Evolutionary conservation across 495 filamentous ascomycete genomes (phyloP).

Genomic region (Ramalina intermedia): DNA sequence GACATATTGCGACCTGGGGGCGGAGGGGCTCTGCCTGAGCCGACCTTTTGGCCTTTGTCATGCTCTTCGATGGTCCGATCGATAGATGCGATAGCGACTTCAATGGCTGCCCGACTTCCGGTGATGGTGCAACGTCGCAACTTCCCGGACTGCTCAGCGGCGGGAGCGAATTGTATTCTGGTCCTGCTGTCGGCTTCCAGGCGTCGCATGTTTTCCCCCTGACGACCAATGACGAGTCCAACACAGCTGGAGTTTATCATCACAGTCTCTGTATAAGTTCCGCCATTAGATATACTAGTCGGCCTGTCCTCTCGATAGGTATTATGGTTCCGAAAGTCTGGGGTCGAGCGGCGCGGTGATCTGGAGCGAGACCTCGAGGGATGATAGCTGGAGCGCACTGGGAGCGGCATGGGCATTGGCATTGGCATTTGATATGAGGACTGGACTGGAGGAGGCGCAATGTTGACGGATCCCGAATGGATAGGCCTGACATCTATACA

Average conservation of each 20-base stretch:
- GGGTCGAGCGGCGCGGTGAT: slow-evolving; percentile 38
- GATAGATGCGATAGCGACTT: slow-evolving; percentile 58
- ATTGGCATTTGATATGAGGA: slow-evolving; percentile 41
- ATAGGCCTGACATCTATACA: slow-evolving; percentile 53
- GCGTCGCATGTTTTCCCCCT: slow-evolving; percentile 66
- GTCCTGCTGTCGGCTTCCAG: slow-evolving; percentile 63
- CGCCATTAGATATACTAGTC: slow-evolving; percentile 24
- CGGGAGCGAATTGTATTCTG: slow-evolving; percentile 69
- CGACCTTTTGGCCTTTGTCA: slow-evolving; percentile 37
- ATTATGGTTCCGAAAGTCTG: slow-evolving; percentile 55
- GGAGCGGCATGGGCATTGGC: slow-evolving; percentile 59
- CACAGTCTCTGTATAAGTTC: slow-evolving; percentile 39
- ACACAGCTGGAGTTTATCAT: slow-evolving; percentile 64
- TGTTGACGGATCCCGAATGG: slow-evolving; percentile 54
- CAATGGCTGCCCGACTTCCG: slow-evolving; percentile 47
- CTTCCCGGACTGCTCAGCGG: slow-evolving; percentile 46
- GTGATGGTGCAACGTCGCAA: slow-evolving; percentile 65
- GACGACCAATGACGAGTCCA: slow-evolving; percentile 69
- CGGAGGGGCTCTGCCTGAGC: slow-evolving; percentile 10
- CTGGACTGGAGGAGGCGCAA: background rate
- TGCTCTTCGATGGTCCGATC: slow-evolving; percentile 72
- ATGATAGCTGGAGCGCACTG: slow-evolving; percentile 29
- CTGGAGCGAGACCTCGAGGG: slow-evolving; percentile 56
- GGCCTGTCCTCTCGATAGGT: slow-evolving; percentile 67
- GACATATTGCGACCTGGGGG: slow-evolving; percentile 10